Evolutionary conservation across 352 stramenopile species (phyloP).

Genomic region (Globisporangium paroecandrum): DNA sequence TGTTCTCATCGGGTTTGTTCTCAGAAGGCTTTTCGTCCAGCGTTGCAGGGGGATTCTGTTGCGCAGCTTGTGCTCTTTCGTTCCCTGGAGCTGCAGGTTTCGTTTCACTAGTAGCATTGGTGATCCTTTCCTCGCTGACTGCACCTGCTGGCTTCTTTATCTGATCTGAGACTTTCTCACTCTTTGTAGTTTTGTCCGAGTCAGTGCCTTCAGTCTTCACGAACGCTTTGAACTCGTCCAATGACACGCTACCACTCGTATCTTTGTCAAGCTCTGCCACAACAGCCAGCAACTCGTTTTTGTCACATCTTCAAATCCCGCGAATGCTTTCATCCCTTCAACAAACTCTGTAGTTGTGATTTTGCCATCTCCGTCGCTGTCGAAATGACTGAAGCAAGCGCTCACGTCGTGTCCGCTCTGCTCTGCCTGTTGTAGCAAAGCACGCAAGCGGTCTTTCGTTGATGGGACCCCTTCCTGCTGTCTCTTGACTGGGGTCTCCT

Average conservation of each 20-base stretch:
- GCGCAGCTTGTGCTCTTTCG: background rate
- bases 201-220: conserved; percentile 13
- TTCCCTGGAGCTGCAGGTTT: background rate
- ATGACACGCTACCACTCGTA: conserved; percentile 49
- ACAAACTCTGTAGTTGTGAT: conserved; percentile 60
- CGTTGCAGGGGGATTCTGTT: background rate
- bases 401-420: conserved; percentile 42
- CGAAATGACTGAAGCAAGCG: conserved; percentile 69
- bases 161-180: background rate
- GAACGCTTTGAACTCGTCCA: conserved; percentile 55
- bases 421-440: conserved; percentile 35
- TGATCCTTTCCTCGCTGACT: background rate
- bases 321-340: conserved; percentile 41
- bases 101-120: background rate
- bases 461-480: background rate
- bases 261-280: conserved; percentile 46
- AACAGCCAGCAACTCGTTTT: conserved; percentile 38
- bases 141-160: background rate
- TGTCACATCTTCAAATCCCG: conserved; percentile 39
- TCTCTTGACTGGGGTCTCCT: background rate
- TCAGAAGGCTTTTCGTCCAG: background rate
- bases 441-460: conserved; percentile 15
- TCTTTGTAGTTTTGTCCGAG: background rate
- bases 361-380: conserved; percentile 53
- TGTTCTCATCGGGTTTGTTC: background rate